A percentile compares a stretch with the other conserved stretches of the same genome.
These are phyloP conservation scores for Spongospora subterranea DNA, from an alignment of 208 protist genomes.

Conservation along the genomic window DNA sequence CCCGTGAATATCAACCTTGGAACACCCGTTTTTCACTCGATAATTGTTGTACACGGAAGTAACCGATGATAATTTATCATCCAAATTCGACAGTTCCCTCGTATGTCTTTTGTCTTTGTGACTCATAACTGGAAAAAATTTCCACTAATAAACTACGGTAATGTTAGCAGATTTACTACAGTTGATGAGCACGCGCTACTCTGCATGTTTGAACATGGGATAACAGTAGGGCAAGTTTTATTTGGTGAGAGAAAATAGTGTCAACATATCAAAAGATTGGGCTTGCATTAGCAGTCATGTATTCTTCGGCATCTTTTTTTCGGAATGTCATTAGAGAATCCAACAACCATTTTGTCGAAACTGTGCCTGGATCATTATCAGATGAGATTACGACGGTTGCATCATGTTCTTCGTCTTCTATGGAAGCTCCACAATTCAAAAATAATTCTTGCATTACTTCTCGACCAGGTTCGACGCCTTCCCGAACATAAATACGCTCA, in stretches of 20 bases:
- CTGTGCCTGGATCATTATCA: background rate
- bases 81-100: background rate
- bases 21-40: background rate
- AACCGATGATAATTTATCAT: background rate
- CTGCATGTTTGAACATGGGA: background rate
- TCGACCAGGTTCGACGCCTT: background rate
- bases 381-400: background rate
- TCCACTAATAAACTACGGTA: too few relatives aligned
- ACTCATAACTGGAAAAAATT: background rate
- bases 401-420: background rate
- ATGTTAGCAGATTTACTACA: background rate
- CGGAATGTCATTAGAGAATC: slow-evolving; percentile 15
- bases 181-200: background rate
- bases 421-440: background rate
- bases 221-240: too few relatives aligned
- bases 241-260: background rate
- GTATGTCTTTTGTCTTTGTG: background rate
- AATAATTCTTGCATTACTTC: background rate
- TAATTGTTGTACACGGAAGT: background rate
- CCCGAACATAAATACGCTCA: slow-evolving; percentile 1
- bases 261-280: background rate
- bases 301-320: background rate
- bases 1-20: background rate
- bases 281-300: background rate
- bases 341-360: background rate